A percentile compares a stretch with the other conserved stretches of the same genome.
Conservation (phyloP, 148 eudicot genomes). For the Diospyros kaki region DNA sequence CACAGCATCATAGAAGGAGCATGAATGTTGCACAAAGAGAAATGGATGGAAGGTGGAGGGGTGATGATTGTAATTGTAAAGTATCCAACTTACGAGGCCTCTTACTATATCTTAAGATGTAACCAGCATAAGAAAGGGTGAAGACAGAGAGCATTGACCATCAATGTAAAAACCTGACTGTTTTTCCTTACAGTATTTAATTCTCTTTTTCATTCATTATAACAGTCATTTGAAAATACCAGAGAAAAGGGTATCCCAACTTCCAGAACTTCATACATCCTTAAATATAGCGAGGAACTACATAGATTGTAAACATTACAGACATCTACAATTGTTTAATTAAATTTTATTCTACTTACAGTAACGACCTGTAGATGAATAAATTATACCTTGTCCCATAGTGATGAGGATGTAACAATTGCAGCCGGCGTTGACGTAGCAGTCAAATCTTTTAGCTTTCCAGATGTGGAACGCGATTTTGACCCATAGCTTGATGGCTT, state of each 20-base stretch:
- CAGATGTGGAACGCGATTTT: slow-evolving; percentile 55
- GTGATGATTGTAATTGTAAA: too few species aligned
- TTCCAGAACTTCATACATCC: neutral
- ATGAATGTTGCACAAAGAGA: too few species aligned
- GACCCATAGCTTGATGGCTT: slow-evolving; percentile 52
- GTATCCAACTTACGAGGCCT: too few species aligned
- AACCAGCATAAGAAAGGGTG: too few species aligned
- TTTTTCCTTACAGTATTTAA: neutral
- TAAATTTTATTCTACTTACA: neutral
- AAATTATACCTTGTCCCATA: slow-evolving; percentile 74
- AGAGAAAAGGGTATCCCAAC: neutral
- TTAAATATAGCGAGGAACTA: neutral
- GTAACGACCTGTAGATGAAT: neutral
- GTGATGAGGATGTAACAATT: slow-evolving; percentile 28
- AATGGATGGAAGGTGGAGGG: too few species aligned
- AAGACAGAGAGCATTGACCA: too few species aligned
- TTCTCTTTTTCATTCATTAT: neutral
- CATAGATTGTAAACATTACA: neutral
- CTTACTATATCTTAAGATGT: too few species aligned
- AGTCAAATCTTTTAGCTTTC: slow-evolving; percentile 39
- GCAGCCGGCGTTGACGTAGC: slow-evolving; percentile 27
- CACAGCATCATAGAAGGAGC: too few species aligned
- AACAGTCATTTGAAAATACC: neutral
- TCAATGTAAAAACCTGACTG: too few species aligned
- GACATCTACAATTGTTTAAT: neutral